Conservation (phyloP, 129 eudicot species). For the Glebionis coronaria region DNA sequence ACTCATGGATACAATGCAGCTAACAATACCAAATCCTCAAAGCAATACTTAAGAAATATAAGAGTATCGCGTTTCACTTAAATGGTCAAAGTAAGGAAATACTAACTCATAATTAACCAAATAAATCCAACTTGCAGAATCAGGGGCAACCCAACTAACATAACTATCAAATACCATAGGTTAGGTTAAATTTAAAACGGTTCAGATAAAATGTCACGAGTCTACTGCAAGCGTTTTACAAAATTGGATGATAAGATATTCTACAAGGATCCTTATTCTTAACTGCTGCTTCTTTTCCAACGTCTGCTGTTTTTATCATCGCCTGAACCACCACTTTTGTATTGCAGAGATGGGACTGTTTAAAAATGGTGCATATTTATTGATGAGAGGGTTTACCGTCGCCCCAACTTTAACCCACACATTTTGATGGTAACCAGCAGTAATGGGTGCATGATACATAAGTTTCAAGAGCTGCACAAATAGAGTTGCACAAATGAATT, state of each 20-base stretch:
- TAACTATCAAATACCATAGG: not conserved
- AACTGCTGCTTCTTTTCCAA: not conserved
- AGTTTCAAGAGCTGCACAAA: conserved; percentile 82
- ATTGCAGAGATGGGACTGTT: conserved; percentile 62
- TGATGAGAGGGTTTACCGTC: conserved; percentile 54
- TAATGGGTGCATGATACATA: conserved; percentile 93
- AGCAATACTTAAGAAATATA: not conserved
- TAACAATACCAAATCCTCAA: not conserved
- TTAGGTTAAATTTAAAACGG: not conserved
- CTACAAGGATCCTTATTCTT: conserved; percentile 24
- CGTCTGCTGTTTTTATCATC: not conserved
- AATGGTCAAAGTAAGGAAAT: not conserved
- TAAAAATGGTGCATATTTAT: conserved; percentile 73
- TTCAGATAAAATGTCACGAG: not conserved
- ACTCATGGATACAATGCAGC: not conserved
- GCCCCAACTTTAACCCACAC: conserved; percentile 76
- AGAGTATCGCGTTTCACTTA: not conserved
- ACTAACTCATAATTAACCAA: not conserved
- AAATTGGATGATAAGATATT: not conserved
- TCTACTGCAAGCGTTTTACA: not conserved
- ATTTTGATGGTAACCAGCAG: conserved; percentile 84
- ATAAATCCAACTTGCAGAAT: not conserved
- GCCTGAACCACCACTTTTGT: conserved; percentile 88
- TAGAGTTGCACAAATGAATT: not conserved
- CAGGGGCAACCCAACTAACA: not conserved